Evolutionary conservation across 2,329 filamentous ascomycete species (phyloP).

Genomic region (Colletotrichum tofieldiae): DNA sequence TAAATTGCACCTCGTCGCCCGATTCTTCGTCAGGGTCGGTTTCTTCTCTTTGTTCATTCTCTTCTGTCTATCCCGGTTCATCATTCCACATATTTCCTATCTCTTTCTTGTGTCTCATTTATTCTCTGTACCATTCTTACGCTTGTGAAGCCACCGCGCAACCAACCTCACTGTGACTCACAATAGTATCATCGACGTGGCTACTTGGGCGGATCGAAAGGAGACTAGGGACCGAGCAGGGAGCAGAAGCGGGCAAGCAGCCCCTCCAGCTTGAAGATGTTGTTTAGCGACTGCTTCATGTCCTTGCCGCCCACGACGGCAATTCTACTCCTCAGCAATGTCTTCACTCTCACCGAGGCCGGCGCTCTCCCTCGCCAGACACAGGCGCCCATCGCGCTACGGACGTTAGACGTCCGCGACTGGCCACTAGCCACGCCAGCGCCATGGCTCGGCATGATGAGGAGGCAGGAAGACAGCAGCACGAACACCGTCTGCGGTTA

Average conservation of each 20-base stretch:
- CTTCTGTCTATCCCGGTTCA: slow-evolving; percentile 11
- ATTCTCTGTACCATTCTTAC: slow-evolving; percentile 3
- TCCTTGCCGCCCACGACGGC: slow-evolving; percentile 55
- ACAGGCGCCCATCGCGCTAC: slow-evolving; percentile 49
- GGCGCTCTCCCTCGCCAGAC: slow-evolving; percentile 61
- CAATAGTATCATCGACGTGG: background rate
- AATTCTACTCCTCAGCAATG: slow-evolving; percentile 53
- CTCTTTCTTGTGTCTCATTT: slow-evolving; percentile 15
- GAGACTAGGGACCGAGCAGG: background rate
- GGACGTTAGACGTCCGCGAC: slow-evolving; percentile 55
- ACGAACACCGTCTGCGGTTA: slow-evolving; percentile 72
- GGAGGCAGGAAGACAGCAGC: slow-evolving; percentile 53
- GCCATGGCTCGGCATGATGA: slow-evolving; percentile 55
- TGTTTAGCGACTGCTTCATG: slow-evolving; percentile 51
- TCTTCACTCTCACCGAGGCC: slow-evolving; percentile 52
- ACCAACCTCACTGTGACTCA: background rate
- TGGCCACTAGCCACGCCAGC: slow-evolving; percentile 62
- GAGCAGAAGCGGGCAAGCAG: slow-evolving; percentile 1
- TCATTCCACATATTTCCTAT: background rate
- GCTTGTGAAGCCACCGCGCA: background rate
- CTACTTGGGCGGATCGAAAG: background rate
- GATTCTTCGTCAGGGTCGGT: slow-evolving; percentile 6
- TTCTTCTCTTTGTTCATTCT: slow-evolving; percentile 4
- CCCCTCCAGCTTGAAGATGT: slow-evolving; percentile 45
- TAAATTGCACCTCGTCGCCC: slow-evolving; percentile 42